phyloP scores from a whole-genome alignment of 2,329 filamentous ascomycete species.

The Phoma herbarum region DNA sequence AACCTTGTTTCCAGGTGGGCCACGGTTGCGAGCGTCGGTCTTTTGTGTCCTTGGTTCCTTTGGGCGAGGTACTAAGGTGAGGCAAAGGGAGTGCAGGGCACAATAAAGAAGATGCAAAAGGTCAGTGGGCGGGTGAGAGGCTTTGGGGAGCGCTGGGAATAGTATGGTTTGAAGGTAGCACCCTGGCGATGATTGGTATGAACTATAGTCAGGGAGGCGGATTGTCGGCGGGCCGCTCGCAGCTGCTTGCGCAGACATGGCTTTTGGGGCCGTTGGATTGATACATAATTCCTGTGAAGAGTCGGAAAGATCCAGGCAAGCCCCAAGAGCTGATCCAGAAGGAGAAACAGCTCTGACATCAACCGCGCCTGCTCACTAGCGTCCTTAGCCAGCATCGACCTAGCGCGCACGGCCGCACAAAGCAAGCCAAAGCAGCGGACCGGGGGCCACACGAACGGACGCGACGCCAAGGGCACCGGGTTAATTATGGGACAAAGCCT shows the following conservation, averaged over 20 bases:
- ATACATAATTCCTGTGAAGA: slow-evolving; percentile 52
- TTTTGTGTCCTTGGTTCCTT: slow-evolving; percentile 11
- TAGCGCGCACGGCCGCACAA: slow-evolving; percentile 22
- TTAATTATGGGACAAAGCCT: slow-evolving; percentile 37
- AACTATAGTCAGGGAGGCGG: slow-evolving; percentile 27
- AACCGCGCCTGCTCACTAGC: slow-evolving; percentile 40
- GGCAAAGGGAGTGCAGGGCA: slow-evolving; percentile 31
- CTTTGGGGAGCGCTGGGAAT: slow-evolving; percentile 19
- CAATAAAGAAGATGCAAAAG: slow-evolving; percentile 30
- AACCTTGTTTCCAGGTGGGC: slow-evolving; percentile 39
- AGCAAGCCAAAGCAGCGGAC: slow-evolving; percentile 8
- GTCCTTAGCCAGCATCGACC: slow-evolving; percentile 7
- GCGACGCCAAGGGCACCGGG: slow-evolving; percentile 26
- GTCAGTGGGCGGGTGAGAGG: slow-evolving; percentile 20
- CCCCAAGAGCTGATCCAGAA: slow-evolving; percentile 53
- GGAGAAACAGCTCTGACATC: slow-evolving; percentile 50
- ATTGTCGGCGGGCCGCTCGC: slow-evolving; percentile 39
- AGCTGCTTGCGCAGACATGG: slow-evolving; percentile 46
- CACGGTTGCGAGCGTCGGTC: slow-evolving; percentile 23
- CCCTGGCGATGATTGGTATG: slow-evolving; percentile 17
- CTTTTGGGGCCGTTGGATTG: slow-evolving; percentile 50
- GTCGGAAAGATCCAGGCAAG: slow-evolving; percentile 52
- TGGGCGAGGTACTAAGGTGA: slow-evolving; percentile 15
- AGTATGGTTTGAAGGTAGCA: slow-evolving; percentile 9
- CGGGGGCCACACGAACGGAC: slow-evolving; percentile 19